Evolutionary conservation across 2,329 filamentous ascomycete species (phyloP), one percentile per base, ranked within the genome.

Genomic region (Cercospora zeina): DNA sequence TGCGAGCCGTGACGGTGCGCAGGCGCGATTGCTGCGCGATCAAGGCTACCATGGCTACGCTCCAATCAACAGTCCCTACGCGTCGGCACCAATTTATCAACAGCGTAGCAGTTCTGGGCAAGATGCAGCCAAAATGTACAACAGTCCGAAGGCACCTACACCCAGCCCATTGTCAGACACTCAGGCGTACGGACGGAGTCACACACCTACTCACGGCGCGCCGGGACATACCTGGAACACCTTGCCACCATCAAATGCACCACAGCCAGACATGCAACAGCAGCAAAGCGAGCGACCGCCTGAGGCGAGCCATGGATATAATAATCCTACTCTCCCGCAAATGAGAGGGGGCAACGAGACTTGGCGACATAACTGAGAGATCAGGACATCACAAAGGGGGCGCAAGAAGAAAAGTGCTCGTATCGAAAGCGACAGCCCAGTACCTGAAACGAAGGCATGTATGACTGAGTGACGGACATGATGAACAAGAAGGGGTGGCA

Each of bases 21-120:
- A 74, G 45, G 71, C 74, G 4, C 69, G 73, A 21, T 63, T 71
- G 64, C 57, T 76, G 45, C 68, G 74, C 55, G 73, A 77, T 54
- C 66, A 71, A 57, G 71, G 71, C 27, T 70, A 69, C 58, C 66
- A 71, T 55, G 71, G 71, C 27, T 70, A 69, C 58, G 64, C 63
- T 45, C 61, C 62, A 42, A 49, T 49, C 58, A 61, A 62, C 55
- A 34, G 59, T 53, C 50, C 64, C 24, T 63, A 64, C 37, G 42
- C 57, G 58, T 59, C 56, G 10, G 56, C 56, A 16, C 56, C 56
- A 1, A 59, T 59, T 36, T 59, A 59, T 34, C 56, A 53, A 45
- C 66, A 65, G 27, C 55, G 67, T 9, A 70, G 68, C 60, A 69
- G 66, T 63, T 69, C 70, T 55, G 68, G 68, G 14, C 71, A 71